Conservation (phyloP, 2,329 filamentous ascomycete genomes). For the Xylogone sp. region DNA sequence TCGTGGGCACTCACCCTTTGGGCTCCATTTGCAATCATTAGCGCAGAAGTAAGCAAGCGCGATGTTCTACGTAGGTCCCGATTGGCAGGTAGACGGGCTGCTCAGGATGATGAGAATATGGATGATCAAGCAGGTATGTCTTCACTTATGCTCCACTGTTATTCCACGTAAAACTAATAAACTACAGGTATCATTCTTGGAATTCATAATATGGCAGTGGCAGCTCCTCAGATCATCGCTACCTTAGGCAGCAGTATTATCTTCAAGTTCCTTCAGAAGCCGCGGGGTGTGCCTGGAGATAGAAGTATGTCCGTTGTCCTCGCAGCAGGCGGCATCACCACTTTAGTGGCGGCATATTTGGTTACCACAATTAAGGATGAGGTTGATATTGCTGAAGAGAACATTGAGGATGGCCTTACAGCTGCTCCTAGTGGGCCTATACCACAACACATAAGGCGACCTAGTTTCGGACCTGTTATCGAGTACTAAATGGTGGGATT, state of each 20-base stretch:
- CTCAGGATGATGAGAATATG: slow-evolving; percentile 3
- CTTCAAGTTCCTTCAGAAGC: slow-evolving; percentile 84
- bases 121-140: slow-evolving; percentile 13
- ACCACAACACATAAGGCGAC: background rate
- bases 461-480: background rate
- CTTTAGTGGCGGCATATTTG: slow-evolving; percentile 71
- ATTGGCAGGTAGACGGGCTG: slow-evolving; percentile 26
- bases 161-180: slow-evolving; percentile 2
- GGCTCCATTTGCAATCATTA: slow-evolving; percentile 95
- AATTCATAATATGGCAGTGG: slow-evolving; percentile 93
- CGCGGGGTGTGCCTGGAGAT: slow-evolving; percentile 78
- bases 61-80: slow-evolving; percentile 61
- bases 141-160: background rate
- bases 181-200: slow-evolving; percentile 72
- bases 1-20: slow-evolving; percentile 92
- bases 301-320: slow-evolving; percentile 84
- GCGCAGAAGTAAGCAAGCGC: slow-evolving; percentile 81
- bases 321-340: slow-evolving; percentile 76
- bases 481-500: slow-evolving; percentile 1
- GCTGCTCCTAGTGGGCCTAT: background rate
- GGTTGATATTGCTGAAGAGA: slow-evolving; percentile 18
- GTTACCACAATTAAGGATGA: slow-evolving; percentile 29
- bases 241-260: slow-evolving; percentile 80
- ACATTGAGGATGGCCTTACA: background rate
- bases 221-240: slow-evolving; percentile 85